Conservation (phyloP, 352 stramenopile genomes). For the Phytophthora macrochlamydospora region DNA sequence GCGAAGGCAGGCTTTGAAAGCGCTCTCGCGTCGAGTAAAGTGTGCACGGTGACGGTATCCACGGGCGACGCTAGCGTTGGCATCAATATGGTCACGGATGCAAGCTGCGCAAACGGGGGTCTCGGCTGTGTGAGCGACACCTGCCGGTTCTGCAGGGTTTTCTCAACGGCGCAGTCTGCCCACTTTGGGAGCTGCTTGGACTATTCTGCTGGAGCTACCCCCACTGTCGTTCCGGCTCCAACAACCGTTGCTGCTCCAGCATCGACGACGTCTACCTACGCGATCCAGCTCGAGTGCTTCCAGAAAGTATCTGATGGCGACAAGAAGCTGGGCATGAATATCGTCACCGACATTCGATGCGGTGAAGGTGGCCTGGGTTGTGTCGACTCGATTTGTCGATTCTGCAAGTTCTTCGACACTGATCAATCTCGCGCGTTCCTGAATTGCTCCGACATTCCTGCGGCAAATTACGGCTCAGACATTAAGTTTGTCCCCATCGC, state of each 20-base stretch:
- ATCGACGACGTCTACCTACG: slow-evolving; percentile 10
- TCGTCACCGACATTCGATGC: slow-evolving; percentile 38
- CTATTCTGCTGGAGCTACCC: neutral
- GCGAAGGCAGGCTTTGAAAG: slow-evolving; percentile 2
- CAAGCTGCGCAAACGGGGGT: slow-evolving; percentile 18
- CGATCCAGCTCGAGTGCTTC: slow-evolving; percentile 30
- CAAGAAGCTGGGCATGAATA: slow-evolving; percentile 25
- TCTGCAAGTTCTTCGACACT: slow-evolving; percentile 35
- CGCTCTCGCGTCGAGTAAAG: neutral
- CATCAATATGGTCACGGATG: slow-evolving; percentile 31
- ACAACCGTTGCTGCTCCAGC: neutral
- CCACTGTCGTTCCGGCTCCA: neutral
- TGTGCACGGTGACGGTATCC: slow-evolving; percentile 20
- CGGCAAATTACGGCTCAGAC: slow-evolving; percentile 20
- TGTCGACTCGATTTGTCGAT: slow-evolving; percentile 29
- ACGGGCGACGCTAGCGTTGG: slow-evolving; percentile 25
- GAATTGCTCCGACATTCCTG: slow-evolving; percentile 24
- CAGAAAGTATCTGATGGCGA: slow-evolving; percentile 26
- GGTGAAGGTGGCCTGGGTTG: slow-evolving; percentile 39
- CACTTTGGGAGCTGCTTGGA: slow-evolving; percentile 23
- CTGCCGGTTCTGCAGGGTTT: slow-evolving; percentile 23
- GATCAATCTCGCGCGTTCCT: slow-evolving; percentile 27
- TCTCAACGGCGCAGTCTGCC: slow-evolving; percentile 16
- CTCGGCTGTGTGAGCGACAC: slow-evolving; percentile 19
- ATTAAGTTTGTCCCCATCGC: slow-evolving; percentile 33